phyloP scores from a whole-genome alignment of 768 basidiomycete genomes.

The Dacryopinax spathularia region DNA sequence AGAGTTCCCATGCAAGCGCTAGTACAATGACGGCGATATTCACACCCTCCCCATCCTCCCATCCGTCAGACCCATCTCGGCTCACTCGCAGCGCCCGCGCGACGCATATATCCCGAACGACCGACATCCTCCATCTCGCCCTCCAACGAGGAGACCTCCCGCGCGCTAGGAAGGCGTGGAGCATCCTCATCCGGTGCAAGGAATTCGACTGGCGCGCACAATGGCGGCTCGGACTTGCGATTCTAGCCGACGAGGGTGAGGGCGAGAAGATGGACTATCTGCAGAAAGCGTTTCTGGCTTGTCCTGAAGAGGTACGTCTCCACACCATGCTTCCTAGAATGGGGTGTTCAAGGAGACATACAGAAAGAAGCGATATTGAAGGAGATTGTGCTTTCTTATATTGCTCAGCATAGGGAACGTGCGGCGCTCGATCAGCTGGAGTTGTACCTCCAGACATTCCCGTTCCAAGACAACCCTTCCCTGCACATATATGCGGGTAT shows the following conservation, averaged over 20 bases:
- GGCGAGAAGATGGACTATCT: background rate
- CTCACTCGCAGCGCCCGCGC: background rate
- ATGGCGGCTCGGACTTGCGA: slow-evolving; percentile 49
- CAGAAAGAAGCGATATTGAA: slow-evolving; percentile 64
- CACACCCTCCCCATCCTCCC: background rate
- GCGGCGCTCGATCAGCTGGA: slow-evolving; percentile 77
- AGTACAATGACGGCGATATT: background rate
- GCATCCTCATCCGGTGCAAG: slow-evolving; percentile 58
- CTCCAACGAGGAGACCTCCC: slow-evolving; percentile 50
- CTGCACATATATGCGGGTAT: slow-evolving; percentile 77
- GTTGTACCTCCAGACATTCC: slow-evolving; percentile 79
- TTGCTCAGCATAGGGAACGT: slow-evolving; percentile 40
- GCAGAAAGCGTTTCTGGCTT: background rate
- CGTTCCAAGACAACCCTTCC: slow-evolving; percentile 67
- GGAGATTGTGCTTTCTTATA: slow-evolving; percentile 57
- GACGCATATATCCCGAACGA: background rate
- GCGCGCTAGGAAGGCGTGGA: slow-evolving; percentile 57
- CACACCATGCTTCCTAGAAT: background rate
- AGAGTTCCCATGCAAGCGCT: too few relatives aligned
- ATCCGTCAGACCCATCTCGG: background rate
- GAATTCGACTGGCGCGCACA: slow-evolving; percentile 60
- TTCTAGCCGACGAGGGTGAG: background rate
- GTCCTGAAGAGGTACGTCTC: background rate
- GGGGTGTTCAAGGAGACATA: background rate
- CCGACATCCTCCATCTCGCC: slow-evolving; percentile 49